Evolutionary conservation across 371 early-diverging fungal genomes (phyloP), one percentile per base, ranked within the genome.

Genomic region (Mucor lusitanicus): DNA sequence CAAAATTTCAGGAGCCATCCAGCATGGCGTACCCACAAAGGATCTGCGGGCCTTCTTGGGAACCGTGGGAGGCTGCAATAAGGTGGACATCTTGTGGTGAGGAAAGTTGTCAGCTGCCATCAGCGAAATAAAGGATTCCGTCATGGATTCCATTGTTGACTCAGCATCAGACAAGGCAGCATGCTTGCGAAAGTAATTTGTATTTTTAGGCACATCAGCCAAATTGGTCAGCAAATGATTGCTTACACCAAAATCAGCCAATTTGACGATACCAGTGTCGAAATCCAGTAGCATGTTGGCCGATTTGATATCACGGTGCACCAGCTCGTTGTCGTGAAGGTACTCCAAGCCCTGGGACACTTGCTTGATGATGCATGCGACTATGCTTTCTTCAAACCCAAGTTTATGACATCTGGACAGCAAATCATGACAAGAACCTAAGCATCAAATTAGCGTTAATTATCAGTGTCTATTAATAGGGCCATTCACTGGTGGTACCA

Each of bases 251-350:
- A 83, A 83, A 67, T 83, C 83, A n/a, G 81, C 80, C 27, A 83
- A 60, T 39, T 73, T 80, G 7, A 83, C 75, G 23, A 69, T 65
- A 1, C 83, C 83, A 21, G 74, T 72, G 46, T 73, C 89, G 42
- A 95, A 95, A 68, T 91, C 88, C 37, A 99, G 72, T 48, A 98
- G 81, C 46, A 99, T 85, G 77, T 99, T 99, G 73, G 69, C 83
- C 84, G 94, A 91, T 83, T 99, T 99, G 67, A 99, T 93, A 71
- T 99, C 99, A 32, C 99, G 89, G 71, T 99, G 99, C 61, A 99
- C 95, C 59, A 99, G 92, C 13, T 90, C 90, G 44, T 90, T 91
- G 57, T 89, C 89, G 74, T 99, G 98, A 30, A 99, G 84, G 77
- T 98, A 99, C 15, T 87, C 86, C 28, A 99, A 83, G 0, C 97